A percentile compares a stretch with the other conserved stretches of the same genome.
Evolutionary conservation across 2,329 filamentous ascomycete species (phyloP).

Genomic region (Trichocomaceae sp.): DNA sequence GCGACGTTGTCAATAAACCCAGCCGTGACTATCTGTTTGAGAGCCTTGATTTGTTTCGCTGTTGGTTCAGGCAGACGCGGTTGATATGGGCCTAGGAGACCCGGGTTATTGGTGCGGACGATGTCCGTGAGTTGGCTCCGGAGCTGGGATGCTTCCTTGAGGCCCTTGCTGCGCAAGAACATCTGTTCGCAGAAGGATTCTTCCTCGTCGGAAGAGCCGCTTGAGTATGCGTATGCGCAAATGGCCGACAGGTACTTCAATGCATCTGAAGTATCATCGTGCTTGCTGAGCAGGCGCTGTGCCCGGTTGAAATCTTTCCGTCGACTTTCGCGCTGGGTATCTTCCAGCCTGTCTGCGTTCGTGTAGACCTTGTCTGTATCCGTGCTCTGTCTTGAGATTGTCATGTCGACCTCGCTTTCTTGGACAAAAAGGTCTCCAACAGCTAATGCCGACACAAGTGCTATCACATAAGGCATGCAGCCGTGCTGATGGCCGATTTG

Average conservation of each 20-base stretch:
- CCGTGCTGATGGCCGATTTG: constrained; percentile 75
- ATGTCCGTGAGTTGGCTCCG: constrained; percentile 76
- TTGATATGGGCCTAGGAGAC: constrained; percentile 34
- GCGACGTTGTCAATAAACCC: constrained; percentile 94
- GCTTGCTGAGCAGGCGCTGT: constrained; percentile 69
- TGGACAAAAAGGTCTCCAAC: constrained; percentile 82
- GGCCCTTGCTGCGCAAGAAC: constrained; percentile 80
- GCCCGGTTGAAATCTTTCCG: constrained; percentile 62
- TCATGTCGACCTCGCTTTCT: constrained; percentile 67
- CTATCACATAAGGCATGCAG: constrained; percentile 78
- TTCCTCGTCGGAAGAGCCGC: constrained; percentile 30
- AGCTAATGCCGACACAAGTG: constrained; percentile 79
- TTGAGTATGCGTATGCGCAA: constrained; percentile 74
- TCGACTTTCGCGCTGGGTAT: constrained; percentile 61
- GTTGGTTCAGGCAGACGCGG: constrained; percentile 53
- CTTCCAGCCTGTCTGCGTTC: constrained; percentile 63
- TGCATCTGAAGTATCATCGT: constrained; percentile 78
- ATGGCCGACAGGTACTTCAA: constrained; percentile 86
- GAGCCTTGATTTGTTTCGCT: constrained; percentile 63
- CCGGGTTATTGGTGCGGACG: constrained; percentile 64
- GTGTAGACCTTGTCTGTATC: constrained; percentile 42
- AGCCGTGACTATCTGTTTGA: constrained; percentile 86
- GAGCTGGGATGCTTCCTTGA: constrained; percentile 79
- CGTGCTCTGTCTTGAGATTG: constrained; percentile 40
- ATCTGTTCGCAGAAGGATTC: constrained; percentile 72